Base-by-base conservation (phyloP, 768 basidiomycete species). In the Tulasnella sp. region DNA sequence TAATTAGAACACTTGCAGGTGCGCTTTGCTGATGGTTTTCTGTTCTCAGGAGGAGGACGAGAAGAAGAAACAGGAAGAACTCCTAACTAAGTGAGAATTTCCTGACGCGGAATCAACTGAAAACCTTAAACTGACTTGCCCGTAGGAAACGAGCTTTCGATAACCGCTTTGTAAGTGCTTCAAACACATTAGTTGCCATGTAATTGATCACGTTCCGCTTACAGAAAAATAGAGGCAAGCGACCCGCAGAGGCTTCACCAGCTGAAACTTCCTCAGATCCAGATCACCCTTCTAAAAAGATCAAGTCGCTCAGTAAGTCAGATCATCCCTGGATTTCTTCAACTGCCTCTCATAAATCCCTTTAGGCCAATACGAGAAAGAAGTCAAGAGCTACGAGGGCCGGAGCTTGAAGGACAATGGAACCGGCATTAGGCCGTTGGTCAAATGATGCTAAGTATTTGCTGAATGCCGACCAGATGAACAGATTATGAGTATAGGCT, bases 211-310 rank as follows among this genome's bases (percentile, higher is more conserved):
- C 37, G 6, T 41, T 22, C 2, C 25, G 13, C 25, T 9, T 13
- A 22, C 60, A 79, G 77, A 78, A 72, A 72, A 71, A 66, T 29
- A 66, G 77, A 61, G 73, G 75, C 63, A 79, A 78, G 67, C 76
- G 77, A 60, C 27, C 53, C 28, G 39, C 24, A 12, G 53, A 53
- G 10, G 40, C 56, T 5, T 37, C 53, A 5, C 48, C 32, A 33
- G 25, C 54, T 64, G 70, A 70, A 59, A 58, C 44, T 31, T 33
- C 63, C 50, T 47, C 69, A 37, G 59, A 57, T 29, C 53, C 58
- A 58, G 59, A 67, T 60, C 58, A 61, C 65, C 64, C 63, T 5
- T 54, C 61, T 16, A 74, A 74, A 66, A 75, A 69, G 53, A 51
- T 57, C 2, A 75, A 67, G 27, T 41, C 45, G 15, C 50, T 63